Conservation (phyloP, 1,284 basidiomycete species). For the Malassezia vespertilionis region DNA sequence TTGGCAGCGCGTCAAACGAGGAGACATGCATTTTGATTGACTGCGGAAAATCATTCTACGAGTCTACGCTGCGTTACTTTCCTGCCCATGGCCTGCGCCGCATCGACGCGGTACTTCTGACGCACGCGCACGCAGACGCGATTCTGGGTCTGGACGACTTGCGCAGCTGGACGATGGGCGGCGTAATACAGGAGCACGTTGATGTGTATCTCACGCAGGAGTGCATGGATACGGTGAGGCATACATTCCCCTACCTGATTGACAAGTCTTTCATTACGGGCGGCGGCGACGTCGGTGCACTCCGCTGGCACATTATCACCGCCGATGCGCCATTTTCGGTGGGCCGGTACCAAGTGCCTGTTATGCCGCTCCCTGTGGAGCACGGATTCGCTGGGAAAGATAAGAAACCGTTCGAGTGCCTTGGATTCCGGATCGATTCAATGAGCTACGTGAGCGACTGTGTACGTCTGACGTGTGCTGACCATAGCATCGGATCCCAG, state of each 20-base stretch:
- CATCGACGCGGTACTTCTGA: conserved; percentile 37
- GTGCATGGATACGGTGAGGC: conserved; percentile 27
- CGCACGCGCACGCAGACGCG: conserved; percentile 43
- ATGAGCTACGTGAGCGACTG: conserved; percentile 43
- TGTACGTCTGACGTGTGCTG: conserved; percentile 3
- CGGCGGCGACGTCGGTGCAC: conserved; percentile 36
- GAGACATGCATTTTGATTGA: conserved; percentile 36
- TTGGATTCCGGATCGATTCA: conserved; percentile 38
- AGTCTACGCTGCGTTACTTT: conserved; percentile 26
- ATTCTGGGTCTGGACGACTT: conserved; percentile 40
- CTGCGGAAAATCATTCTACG: conserved; percentile 43
- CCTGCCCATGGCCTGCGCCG: conserved; percentile 22
- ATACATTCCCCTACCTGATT: conserved; percentile 39
- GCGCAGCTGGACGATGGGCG: conserved; percentile 40
- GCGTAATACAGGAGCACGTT: conserved; percentile 28
- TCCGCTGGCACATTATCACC: conserved; percentile 41
- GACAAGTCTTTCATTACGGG: conserved; percentile 33
- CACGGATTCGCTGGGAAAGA: conserved; percentile 28
- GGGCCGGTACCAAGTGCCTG: conserved; percentile 10
- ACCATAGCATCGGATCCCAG: conserved; percentile 25
- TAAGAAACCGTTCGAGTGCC: conserved; percentile 26
- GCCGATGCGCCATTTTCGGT: conserved; percentile 19
- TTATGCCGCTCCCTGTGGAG: conserved; percentile 30
- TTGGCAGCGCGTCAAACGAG: conserved; percentile 20
- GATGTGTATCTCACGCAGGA: conserved; percentile 38